phyloP scores from a whole-genome alignment of 1,284 basidiomycete genomes.

The Grifola frondosa region DNA sequence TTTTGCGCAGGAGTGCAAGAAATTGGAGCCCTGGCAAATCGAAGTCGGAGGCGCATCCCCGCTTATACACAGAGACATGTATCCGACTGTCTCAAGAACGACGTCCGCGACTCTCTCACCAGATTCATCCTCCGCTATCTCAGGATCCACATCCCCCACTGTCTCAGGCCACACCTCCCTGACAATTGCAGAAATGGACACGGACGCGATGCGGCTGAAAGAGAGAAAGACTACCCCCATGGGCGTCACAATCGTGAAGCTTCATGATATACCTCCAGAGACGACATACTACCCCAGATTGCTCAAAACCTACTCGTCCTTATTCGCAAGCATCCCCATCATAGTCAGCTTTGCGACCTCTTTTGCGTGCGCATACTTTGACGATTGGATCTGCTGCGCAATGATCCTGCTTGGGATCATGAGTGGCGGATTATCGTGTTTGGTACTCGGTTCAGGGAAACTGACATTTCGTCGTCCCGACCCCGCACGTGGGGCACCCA shows the following conservation, averaged over 20 bases:
- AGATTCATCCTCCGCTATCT: too few relatives aligned
- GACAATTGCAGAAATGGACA: too few relatives aligned
- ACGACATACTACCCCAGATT: conserved; percentile 11
- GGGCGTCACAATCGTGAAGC: conserved; percentile 13
- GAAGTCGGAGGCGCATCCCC: too few relatives aligned
- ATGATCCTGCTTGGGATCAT: background rate
- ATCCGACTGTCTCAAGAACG: too few relatives aligned
- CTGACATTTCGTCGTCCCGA: conserved; percentile 10
- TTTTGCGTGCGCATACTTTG: background rate
- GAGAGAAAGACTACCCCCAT: conserved; percentile 11
- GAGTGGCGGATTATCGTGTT: background rate
- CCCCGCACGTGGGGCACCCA: conserved; percentile 7
- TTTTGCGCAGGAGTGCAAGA: conserved; percentile 16
- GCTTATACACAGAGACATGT: too few relatives aligned
- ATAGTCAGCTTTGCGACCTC: conserved; percentile 10
- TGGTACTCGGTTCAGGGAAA: background rate
- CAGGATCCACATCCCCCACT: too few relatives aligned
- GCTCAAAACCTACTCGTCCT: conserved; percentile 10
- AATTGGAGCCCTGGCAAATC: too few relatives aligned
- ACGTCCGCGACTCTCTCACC: too few relatives aligned
- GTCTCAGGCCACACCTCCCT: too few relatives aligned
- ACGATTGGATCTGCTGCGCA: conserved; percentile 1
- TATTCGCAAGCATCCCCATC: conserved; percentile 18
- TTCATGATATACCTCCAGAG: conserved; percentile 1
- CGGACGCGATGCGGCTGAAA: background rate